Base-by-base conservation (phyloP, 2,329 filamentous ascomycete genomes). In the Colletotrichum tofieldiae region DNA sequence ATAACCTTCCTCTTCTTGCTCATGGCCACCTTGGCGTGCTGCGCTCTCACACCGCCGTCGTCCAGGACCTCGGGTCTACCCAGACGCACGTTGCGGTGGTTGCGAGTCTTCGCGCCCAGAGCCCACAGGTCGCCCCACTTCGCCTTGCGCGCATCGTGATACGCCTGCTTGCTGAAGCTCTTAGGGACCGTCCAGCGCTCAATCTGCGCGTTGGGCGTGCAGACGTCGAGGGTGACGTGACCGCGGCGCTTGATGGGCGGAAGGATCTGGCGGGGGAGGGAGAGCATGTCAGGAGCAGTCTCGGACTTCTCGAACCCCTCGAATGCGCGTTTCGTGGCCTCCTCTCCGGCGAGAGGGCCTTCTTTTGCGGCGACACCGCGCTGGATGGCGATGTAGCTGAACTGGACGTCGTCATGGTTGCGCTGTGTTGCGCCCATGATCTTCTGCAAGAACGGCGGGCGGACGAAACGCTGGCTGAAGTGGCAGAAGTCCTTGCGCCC, bases 121-220 rank as follows among this genome's bases (percentile, higher is more conserved):
- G 96, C 95, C 96, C 96, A 99, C 12, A 98, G 86, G 80, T 98
- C 96, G 49, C 96, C 96, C 96, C 96, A 98, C 65, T 85, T 85
- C 0, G 93, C 89, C 84, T 99, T 99, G 73, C 96, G 91, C 45
- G 96, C 96, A 79, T 98, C 96, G 77, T 93, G 94, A 84, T 96
- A 98, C 0, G 95, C 95, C 77, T 93, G 91, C 77, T 89, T 92
- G 80, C 92, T 92, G 82, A 92, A 96, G 72, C 92, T 94, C 76
- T 91, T 91, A 1, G 96, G 94, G 0, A 99, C 92, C 0, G 93
- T 96, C 96, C 96, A 99, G 67, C 96, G 93, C 85, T 99, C 96
- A 43, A 98, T 91, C 52, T 89, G 91, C 41, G 94, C 96, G 0
- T 90, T 88, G 0, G 96, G 93, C 0, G 96, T 98, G 86, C 96